These are phyloP conservation scores for Achlya hypogyna DNA, from an alignment of 352 stramenopile genomes.

Conservation along the genomic window DNA sequence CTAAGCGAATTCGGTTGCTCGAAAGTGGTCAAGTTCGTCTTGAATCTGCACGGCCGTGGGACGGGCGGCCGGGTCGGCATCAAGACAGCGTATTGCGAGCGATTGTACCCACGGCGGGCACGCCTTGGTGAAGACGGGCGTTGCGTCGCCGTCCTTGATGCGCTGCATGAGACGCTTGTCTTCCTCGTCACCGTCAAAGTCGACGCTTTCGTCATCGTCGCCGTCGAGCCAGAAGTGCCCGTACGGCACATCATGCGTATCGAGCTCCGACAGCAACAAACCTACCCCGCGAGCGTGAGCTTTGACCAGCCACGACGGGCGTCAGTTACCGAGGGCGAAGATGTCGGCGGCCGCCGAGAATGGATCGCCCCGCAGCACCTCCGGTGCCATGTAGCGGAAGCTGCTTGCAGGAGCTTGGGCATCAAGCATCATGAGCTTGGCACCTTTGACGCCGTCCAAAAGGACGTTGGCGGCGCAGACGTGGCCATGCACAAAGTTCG, in stretches of 20 bases:
- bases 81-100: not conserved
- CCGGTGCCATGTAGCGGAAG: not conserved
- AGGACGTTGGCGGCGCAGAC: not conserved
- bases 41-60: not conserved
- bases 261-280: not conserved
- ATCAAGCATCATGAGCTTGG: slow-evolving; percentile 6
- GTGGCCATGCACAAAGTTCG: not conserved
- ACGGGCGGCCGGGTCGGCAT: not conserved
- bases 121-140: not conserved
- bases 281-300: not conserved
- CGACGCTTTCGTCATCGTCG: not conserved
- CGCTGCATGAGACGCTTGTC: slow-evolving; percentile 3
- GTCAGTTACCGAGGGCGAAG: not conserved
- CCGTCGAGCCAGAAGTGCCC: not conserved
- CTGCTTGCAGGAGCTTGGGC: not conserved
- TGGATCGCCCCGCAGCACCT: not conserved
- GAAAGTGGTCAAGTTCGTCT: not conserved
- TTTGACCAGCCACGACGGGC: not conserved
- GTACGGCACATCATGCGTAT: not conserved
- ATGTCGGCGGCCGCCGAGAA: not conserved
- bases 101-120: not conserved
- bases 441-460: not conserved
- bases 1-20: not conserved
- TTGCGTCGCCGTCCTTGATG: not conserved
- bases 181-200: not conserved